Percentiles rank a stretch among this genome's conserved stretches.
Evolutionary conservation across 305 asterid genomes (phyloP).

Genomic region (Rubia peregrina): DNA sequence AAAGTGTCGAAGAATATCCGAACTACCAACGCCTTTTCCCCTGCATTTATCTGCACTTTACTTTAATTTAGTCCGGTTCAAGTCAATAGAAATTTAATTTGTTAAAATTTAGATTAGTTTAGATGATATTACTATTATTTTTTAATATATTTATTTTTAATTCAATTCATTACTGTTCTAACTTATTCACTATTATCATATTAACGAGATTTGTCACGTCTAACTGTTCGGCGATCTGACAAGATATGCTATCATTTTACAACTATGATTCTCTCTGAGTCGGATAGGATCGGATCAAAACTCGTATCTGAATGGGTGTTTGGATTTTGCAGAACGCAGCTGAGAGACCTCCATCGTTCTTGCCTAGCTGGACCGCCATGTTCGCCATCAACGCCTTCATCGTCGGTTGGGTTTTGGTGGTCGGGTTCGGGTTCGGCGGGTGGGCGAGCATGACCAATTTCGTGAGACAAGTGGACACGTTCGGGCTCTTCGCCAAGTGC

Average conservation of each 20-base stretch:
- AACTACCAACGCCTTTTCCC: no score
- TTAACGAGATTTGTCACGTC: no score
- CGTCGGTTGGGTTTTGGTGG: constrained; percentile 53
- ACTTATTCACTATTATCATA: no score
- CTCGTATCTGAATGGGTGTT: neutral
- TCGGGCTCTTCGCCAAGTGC: constrained; percentile 83
- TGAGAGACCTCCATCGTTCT: constrained; percentile 68
- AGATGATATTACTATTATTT: no score
- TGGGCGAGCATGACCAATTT: constrained; percentile 88
- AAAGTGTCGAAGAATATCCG: no score
- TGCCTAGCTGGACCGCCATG: constrained; percentile 78
- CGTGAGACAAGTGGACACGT: constrained; percentile 55
- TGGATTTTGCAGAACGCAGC: constrained; percentile 57
- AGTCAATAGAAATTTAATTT: no score
- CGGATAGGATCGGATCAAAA: neutral
- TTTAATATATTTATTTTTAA: no score
- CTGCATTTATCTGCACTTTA: neutral
- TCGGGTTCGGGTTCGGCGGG: constrained; percentile 88
- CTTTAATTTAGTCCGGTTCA: constrained; percentile 14
- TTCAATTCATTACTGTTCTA: no score
- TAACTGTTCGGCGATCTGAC: no score
- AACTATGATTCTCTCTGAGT: constrained; percentile 21
- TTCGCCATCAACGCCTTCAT: constrained; percentile 49
- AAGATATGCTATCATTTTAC: no score
- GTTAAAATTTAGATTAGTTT: no score